Base-by-base conservation (phyloP, 495 filamentous ascomycete genomes). In the Ramalina intermedia region DNA sequence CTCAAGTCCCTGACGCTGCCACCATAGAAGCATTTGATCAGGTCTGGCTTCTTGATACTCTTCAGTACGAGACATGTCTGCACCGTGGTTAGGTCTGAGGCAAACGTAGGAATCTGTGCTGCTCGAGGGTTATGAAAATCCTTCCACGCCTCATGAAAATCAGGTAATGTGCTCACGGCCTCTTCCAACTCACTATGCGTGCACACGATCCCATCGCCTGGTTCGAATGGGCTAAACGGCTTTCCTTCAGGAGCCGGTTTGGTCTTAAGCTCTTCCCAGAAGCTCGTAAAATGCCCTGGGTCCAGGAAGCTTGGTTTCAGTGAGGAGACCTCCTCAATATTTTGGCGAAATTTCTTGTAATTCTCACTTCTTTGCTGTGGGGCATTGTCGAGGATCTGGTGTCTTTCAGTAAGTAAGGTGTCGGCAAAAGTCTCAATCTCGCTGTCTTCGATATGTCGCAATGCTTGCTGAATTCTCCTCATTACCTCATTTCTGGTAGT, bases 61-160 rank as follows among this genome's bases (percentile, higher is more conserved):
- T 16, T 26, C 18, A 54, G 23, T 13, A 50, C 33, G 14, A 49
- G 41, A 26, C 47, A 54, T 4, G 50, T 54, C 16, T 20, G 37
- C 24, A 26, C 39, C 24, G 45, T 44, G 4, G 37, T 26, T n/a
- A 54, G 21, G 9, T 41, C 43, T 37, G 12, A 20, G 4, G 44
- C 20, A 13, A 26, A 38, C 3, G 11, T 35, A 4, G 39, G 5
- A 27, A 16, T 11, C 12, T 49, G 45, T 18, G 37, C 23, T 23
- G 26, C 38, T 27, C 14, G 8, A 24, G 47, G 20, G 17, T 20
- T 38, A 20, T 14, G n/a, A 24, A 24, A 24, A 24, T 24, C 23
- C 23, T 24, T 24, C 47, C 51, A 54, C n/a, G 51, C 51, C 17
- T 50, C n/a, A 24, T 45, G 37, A 36, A 54, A 50, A 20, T 43